A percentile compares a stretch with the other conserved stretches of the same genome.
phyloP scores from a whole-genome alignment of 1,284 basidiomycete species.

The Phaffia rhodozyma region DNA sequence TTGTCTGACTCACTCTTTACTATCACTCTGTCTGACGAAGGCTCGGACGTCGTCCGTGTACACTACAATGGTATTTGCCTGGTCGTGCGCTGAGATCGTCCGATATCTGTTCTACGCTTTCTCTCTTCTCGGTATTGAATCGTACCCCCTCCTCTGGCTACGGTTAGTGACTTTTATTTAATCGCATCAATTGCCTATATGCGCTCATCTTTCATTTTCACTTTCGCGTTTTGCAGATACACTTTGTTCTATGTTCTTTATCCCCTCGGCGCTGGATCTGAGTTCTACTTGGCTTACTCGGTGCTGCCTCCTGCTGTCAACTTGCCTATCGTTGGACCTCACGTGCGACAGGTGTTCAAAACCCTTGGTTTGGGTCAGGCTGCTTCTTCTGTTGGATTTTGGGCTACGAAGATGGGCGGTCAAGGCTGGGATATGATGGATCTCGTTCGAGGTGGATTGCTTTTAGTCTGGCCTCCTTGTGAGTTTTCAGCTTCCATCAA shows the following conservation, averaged over 20 bases:
- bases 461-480: conserved; percentile 88
- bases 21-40: conserved; percentile 31
- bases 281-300: conserved; percentile 70
- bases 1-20: not conserved
- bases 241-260: conserved; percentile 88
- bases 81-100: conserved; percentile 83
- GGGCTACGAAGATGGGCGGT: conserved; percentile 18
- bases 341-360: conserved; percentile 21
- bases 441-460: conserved; percentile 49
- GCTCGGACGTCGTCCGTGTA: conserved; percentile 66
- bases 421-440: conserved; percentile 39
- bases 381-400: conserved; percentile 21
- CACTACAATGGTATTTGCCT: conserved; percentile 84
- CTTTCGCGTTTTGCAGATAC: conserved; percentile 46
- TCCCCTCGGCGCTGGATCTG: conserved; percentile 78
- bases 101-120: conserved; percentile 84
- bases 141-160: conserved; percentile 36
- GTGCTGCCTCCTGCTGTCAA: conserved; percentile 52
- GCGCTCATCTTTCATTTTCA: conserved; percentile 45
- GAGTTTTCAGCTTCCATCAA: conserved; percentile 27
- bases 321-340: conserved; percentile 25
- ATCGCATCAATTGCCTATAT: conserved; percentile 30
- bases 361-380: conserved; percentile 20
- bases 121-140: conserved; percentile 46
- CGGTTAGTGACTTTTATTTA: conserved; percentile 27